Base-by-base conservation (phyloP, 345 rosid genomes). In the Arabis hirsuta region DNA sequence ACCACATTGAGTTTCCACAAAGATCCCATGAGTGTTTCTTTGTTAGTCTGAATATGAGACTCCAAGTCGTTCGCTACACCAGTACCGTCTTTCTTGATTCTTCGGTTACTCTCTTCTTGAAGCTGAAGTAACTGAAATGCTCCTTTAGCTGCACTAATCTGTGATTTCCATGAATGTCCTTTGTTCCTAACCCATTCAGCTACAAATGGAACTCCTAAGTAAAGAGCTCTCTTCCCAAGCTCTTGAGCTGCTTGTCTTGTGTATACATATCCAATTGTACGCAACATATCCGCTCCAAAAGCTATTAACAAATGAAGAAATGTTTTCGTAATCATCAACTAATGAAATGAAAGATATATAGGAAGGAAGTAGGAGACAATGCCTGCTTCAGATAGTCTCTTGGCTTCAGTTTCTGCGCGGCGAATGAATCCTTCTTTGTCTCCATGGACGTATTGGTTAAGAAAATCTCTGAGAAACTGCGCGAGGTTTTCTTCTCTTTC, bases 141-240 rank as follows among this genome's bases (percentile, higher is more conserved):
- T 26, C 98, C 92, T 94, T 92, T 94, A n/a, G 97, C 95, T 48
- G 98, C 98, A 58, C 92, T 91, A 24, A 94, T 91, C 84, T 91
- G 98, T 70, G 98, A 94, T 78, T 91, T 94, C 69, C 90, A 86
- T 62, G 80, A 89, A 65, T 93, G 98, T 2, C 97, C 98, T 79
- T 94, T 91, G 88, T 86, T 88, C 78, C 98, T 86, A 64, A 94
- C 88, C 98, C 98, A 94, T 82, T 94, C 98, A 9, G 98, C 97
- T 50, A 94, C 50, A 52, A 94, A 94, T n/a, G 98, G 98, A 75
- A 91, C 87, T 59, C 97, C 98, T 46, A 94, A 76, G 73, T 85
- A 88, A 46, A 83, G 79, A 2, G 85, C 92, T 78, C 89, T 91
- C 79, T 91, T 94, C 62, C 98, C 97, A 64, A 94, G 97, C 64